Evolutionary conservation across 495 filamentous ascomycete genomes (phyloP).

Genomic region (Aspergillus nidulans): DNA sequence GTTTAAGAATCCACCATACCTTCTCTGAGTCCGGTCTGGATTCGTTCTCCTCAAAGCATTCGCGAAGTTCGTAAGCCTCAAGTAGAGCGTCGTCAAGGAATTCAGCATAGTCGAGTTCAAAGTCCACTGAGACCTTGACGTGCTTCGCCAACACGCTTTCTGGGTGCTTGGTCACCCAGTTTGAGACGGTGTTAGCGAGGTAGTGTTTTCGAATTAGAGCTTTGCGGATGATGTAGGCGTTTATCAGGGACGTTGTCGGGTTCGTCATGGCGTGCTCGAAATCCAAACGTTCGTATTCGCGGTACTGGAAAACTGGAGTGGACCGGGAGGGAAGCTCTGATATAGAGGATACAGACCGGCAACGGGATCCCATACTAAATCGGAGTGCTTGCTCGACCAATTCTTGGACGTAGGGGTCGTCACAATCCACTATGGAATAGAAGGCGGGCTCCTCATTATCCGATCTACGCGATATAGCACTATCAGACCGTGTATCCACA

Average conservation of each 20-base stretch:
- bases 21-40: constrained; percentile 42
- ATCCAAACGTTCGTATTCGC: constrained; percentile 78
- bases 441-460: constrained; percentile 41
- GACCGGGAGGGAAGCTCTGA: constrained; percentile 38
- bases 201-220: constrained; percentile 97
- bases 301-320: constrained; percentile 68
- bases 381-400: constrained; percentile 70
- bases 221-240: constrained; percentile 92
- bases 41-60: constrained; percentile 65
- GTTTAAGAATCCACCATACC: constrained; percentile 98
- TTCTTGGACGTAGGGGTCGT: constrained; percentile 80
- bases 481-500: constrained; percentile 38
- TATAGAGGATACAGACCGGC: constrained; percentile 42
- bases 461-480: constrained; percentile 34
- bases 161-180: constrained; percentile 80
- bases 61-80: constrained; percentile 81
- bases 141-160: constrained; percentile 59
- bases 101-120: constrained; percentile 95
- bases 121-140: constrained; percentile 69
- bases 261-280: constrained; percentile 67
- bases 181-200: constrained; percentile 69
- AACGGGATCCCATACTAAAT: constrained; percentile 50
- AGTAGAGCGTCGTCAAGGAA: constrained; percentile 90
- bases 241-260: constrained; percentile 57
- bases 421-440: constrained; percentile 76